phyloP scores from a whole-genome alignment of 441 rosid genomes.

The Brassica hybrid region DNA sequence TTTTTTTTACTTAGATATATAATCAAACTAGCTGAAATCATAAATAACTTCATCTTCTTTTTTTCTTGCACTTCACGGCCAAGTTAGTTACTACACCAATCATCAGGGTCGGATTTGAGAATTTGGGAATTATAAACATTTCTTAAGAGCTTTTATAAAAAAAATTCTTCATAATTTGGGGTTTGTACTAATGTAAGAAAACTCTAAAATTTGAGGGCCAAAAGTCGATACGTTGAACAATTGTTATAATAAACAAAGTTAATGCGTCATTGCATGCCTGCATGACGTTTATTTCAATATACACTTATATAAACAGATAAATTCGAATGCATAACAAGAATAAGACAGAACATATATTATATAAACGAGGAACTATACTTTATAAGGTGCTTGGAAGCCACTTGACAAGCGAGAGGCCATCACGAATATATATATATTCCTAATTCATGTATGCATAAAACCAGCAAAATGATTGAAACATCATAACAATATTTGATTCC shows the following conservation, averaged over 20 bases:
- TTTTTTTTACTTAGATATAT: not conserved
- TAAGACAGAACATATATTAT: not conserved
- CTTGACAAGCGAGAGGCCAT: not conserved
- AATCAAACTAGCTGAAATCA: not conserved
- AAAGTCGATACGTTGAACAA: constrained; percentile 4
- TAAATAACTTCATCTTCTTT: not conserved
- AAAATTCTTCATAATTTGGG: too few relatives aligned
- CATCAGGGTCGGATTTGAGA: not conserved
- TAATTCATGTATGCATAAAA: not conserved
- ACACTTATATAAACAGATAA: not conserved
- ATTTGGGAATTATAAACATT: too few relatives aligned
- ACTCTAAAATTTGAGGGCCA: too few relatives aligned
- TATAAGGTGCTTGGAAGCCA: not conserved
- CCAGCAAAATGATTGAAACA: not conserved
- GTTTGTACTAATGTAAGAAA: too few relatives aligned
- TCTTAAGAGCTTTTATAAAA: too few relatives aligned
- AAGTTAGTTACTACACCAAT: constrained; percentile 14
- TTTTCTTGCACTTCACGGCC: constrained; percentile 3
- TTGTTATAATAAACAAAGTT: constrained; percentile 3
- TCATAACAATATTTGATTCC: not conserved
- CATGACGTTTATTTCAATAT: constrained; percentile 1
- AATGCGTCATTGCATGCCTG: constrained; percentile 28
- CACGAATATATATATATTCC: not conserved
- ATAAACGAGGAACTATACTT: not conserved
- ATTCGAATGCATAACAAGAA: not conserved